Evolutionary conservation across 2,329 filamentous ascomycete species (phyloP), one percentile per base, ranked within the genome.

Genomic region (Penicillium griseofulvum): DNA sequence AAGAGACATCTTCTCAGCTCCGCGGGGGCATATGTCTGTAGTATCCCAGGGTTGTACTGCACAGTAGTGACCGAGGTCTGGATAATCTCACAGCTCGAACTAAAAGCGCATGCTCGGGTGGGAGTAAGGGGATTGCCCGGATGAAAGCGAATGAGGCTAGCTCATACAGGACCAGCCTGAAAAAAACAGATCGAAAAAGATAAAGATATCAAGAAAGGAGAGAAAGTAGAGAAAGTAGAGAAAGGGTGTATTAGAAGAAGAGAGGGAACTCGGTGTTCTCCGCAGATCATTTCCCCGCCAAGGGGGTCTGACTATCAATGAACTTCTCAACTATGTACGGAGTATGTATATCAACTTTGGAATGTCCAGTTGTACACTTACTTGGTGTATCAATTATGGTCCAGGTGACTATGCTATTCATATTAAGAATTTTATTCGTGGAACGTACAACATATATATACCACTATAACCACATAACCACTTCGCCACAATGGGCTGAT

Each of bases 1-100:
- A 55, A 80, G 74, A 62, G 78, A 77, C 78, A 80, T 80, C 24
- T 62, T 70, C 43, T 3, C 22, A 16, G 34, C 29, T 45, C 12
- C 42, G 16, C 26, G 19, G 33, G 42, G 45, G 41, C 24, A 38
- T 43, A 22, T 24, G 41, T 42, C 34, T 52, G 46, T 37, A 36
- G 24, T 36, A 6, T 45, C 10, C 38, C 14, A 51, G 9, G 17
- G n/a, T 33, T 29, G 37, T 29, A 22, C 39, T 46, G 33, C 26
- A 42, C 49, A 38, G 29, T 52, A 36, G 54, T 31, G 48, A 56
- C 51, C 29, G 48, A 34, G 50, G 38, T 38, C 38, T 38, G n/a
- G 47, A 39, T 43, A 42, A 44, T 56, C 53, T 45, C 51, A 44
- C 37, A 47, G 29, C 17, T 24, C 31, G 42, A 43, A 44, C 17